Evolutionary conservation across 106 monocot species (phyloP).

Genomic region (Triglochin maritima): DNA sequence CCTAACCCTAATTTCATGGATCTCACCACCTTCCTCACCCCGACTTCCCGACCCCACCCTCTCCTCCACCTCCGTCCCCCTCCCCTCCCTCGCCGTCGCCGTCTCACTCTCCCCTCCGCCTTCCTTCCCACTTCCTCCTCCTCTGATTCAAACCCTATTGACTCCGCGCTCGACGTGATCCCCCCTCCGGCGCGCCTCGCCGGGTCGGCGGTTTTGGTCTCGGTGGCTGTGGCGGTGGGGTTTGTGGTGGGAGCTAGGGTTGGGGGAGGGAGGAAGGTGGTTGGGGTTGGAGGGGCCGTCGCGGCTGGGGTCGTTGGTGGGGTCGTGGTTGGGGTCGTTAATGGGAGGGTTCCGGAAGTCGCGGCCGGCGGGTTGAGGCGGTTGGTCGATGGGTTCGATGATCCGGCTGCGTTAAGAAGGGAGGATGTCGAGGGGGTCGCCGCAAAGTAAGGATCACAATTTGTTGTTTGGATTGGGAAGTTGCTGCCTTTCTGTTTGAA

Average conservation of each 20-base stretch:
- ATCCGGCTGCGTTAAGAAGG: constrained; percentile 49
- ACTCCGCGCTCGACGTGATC: constrained; percentile 25
- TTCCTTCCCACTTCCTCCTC: constrained; percentile 1
- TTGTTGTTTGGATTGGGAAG: neutral
- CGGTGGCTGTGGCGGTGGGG: constrained; percentile 56
- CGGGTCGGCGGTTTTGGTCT: constrained; percentile 33
- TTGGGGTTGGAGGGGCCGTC: constrained; percentile 51
- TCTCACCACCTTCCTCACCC: constrained; percentile 6
- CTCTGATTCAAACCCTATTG: neutral
- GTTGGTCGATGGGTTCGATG: constrained; percentile 50
- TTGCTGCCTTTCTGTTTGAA: neutral
- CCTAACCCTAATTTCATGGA: too few species aligned
- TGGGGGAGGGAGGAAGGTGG: constrained; percentile 21
- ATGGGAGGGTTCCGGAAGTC: constrained; percentile 60
- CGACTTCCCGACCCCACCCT: constrained; percentile 13
- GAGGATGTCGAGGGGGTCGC: constrained; percentile 55
- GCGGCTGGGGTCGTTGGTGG: constrained; percentile 48
- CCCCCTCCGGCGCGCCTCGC: constrained; percentile 59
- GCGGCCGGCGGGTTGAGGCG: constrained; percentile 72
- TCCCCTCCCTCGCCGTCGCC: constrained; percentile 9
- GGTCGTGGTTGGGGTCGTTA: constrained; percentile 41
- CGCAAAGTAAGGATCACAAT: constrained; percentile 28
- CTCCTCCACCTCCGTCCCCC: constrained; percentile 8
- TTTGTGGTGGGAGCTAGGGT: constrained; percentile 53
- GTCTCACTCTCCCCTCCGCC: constrained; percentile 11